These are phyloP conservation scores for Macrolepiota dolichaula DNA, from an alignment of 768 basidiomycete species.

Conservation along the genomic window DNA sequence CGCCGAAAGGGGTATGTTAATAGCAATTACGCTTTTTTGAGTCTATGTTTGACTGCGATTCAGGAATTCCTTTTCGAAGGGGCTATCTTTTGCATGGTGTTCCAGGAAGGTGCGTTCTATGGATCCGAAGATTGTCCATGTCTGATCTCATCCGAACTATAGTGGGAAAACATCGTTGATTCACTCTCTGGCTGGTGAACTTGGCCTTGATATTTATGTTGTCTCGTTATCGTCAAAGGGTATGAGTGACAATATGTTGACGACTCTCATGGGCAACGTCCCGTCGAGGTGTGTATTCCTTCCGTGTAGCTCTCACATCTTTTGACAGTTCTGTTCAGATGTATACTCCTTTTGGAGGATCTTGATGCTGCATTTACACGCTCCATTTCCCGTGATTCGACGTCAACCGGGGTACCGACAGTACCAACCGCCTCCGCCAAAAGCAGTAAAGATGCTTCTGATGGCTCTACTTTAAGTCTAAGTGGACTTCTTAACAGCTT, in stretches of 20 bases:
- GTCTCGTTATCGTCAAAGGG: conserved; percentile 86
- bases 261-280: conserved; percentile 85
- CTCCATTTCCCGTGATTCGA: conserved; percentile 77
- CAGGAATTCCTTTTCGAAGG: conserved; percentile 85
- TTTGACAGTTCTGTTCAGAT: conserved; percentile 41
- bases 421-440: conserved; percentile 38
- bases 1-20: conserved; percentile 74
- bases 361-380: conserved; percentile 91
- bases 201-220: conserved; percentile 89
- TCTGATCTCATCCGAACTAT: conserved; percentile 12
- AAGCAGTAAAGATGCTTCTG: conserved; percentile 39
- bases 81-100: conserved; percentile 85
- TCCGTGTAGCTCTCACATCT: conserved; percentile 8
- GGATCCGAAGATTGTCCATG: conserved; percentile 1
- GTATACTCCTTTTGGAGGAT: conserved; percentile 92
- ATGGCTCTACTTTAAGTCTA: conserved; percentile 78
- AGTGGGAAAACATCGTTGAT: conserved; percentile 88
- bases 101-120: conserved; percentile 64
- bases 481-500: conserved; percentile 85
- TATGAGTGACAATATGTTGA: conserved; percentile 88
- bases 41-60: conserved; percentile 12
- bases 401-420: conserved; percentile 72
- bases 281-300: conserved; percentile 59
- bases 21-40: conserved; percentile 14
- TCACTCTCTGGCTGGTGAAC: conserved; percentile 80